Evolutionary conservation across 306 rosid species (phyloP).

Genomic region (Elaeagnus macrophylla): DNA sequence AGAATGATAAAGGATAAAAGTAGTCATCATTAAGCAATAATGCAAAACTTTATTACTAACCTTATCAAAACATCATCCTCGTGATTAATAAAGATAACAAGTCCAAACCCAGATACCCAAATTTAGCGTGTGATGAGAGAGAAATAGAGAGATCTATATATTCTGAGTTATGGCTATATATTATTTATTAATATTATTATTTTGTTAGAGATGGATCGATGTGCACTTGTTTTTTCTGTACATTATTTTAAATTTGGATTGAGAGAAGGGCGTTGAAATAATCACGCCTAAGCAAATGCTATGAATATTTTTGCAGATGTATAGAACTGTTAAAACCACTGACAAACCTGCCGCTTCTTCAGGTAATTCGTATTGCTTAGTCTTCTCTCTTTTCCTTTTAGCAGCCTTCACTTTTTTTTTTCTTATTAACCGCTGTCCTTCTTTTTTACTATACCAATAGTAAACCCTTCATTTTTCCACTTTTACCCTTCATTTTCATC

Average conservation of each 20-base stretch:
- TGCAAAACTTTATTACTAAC: conserved; percentile 24
- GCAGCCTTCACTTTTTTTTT: conserved; percentile 23
- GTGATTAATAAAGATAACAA: conserved; percentile 51
- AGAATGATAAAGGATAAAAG: conserved; percentile 26
- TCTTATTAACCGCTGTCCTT: background rate
- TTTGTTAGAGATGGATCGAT: background rate
- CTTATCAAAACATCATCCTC: conserved; percentile 61
- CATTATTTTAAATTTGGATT: conserved; percentile 2
- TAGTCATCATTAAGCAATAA: conserved; percentile 72
- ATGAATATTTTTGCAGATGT: conserved; percentile 53
- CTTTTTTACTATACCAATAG: background rate
- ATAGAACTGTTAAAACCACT: conserved; percentile 91
- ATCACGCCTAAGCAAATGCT: background rate
- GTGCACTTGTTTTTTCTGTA: background rate
- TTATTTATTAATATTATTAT: background rate
- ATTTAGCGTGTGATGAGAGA: conserved; percentile 3
- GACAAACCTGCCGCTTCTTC: conserved; percentile 91
- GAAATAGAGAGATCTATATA: conserved; percentile 13
- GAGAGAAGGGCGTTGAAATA: conserved; percentile 7
- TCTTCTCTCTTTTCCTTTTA: conserved; percentile 11
- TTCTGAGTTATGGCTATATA: conserved; percentile 12
- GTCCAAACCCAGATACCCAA: conserved; percentile 16
- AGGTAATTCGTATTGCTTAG: conserved; percentile 71
- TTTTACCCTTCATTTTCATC: too few relatives aligned
- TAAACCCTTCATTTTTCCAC: background rate